Conservation (phyloP, 1,284 basidiomycete genomes). For the Leccinum solheimii region DNA sequence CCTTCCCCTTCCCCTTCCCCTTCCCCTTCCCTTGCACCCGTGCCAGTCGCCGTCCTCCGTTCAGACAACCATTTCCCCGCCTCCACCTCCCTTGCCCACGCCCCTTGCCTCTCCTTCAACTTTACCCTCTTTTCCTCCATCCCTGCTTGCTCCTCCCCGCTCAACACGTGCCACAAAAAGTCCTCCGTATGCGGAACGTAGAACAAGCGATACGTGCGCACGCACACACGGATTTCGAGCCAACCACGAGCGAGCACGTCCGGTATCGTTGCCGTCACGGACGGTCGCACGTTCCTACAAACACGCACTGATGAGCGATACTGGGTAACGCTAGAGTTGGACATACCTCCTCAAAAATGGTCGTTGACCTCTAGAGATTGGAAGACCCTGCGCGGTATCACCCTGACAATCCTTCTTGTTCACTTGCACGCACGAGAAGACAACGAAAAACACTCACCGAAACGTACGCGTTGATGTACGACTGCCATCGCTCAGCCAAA, state of each 20-base stretch:
- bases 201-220: constrained; percentile 84
- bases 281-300: constrained; percentile 45
- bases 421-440: neutral
- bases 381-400: constrained; percentile 52
- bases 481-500: constrained; percentile 81
- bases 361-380: constrained; percentile 52
- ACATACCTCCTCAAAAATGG: constrained; percentile 78
- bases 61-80: constrained; percentile 18
- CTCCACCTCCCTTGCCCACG: constrained; percentile 21
- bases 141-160: constrained; percentile 11
- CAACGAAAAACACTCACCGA: constrained; percentile 52
- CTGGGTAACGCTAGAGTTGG: neutral
- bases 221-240: constrained; percentile 80
- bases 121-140: constrained; percentile 2
- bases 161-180: constrained; percentile 44
- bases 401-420: constrained; percentile 38
- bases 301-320: neutral
- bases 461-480: constrained; percentile 88
- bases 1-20: neutral
- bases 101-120: constrained; percentile 11
- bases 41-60: neutral
- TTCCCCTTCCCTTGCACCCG: neutral
- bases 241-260: constrained; percentile 55
- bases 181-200: constrained; percentile 77
- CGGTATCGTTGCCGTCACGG: constrained; percentile 39